A percentile compares a stretch with the other conserved stretches of the same genome.
These are phyloP conservation scores for Phytophthora europaea DNA, from an alignment of 352 stramenopile genomes.

Conservation along the genomic window DNA sequence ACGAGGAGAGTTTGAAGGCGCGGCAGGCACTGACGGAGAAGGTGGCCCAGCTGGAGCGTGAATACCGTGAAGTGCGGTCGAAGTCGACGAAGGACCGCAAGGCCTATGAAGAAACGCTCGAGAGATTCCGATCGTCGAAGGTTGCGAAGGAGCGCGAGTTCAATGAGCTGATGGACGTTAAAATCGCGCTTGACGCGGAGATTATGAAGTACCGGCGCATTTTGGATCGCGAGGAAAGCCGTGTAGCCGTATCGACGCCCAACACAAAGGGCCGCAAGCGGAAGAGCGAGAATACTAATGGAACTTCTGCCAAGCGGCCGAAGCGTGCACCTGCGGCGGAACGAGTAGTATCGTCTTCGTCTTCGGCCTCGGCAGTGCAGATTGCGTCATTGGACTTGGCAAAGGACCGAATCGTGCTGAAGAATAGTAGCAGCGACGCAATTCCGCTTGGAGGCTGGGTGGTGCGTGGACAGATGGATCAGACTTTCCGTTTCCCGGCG, in stretches of 20 bases:
- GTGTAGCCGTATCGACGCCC: constrained; percentile 70
- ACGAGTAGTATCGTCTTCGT: constrained; percentile 9
- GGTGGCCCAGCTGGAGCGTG: constrained; percentile 79
- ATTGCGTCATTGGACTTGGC: constrained; percentile 77
- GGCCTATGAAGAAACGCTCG: constrained; percentile 74
- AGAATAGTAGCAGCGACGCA: constrained; percentile 70
- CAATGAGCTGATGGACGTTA: constrained; percentile 91
- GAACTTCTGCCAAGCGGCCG: constrained; percentile 47
- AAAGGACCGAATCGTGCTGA: constrained; percentile 82
- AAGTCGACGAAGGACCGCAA: constrained; percentile 87
- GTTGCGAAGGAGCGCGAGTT: constrained; percentile 83
- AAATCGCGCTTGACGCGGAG: constrained; percentile 81
- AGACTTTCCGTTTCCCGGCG: constrained; percentile 77
- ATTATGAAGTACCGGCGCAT: constrained; percentile 87
- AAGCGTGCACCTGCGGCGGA: constrained; percentile 42
- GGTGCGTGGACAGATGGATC: constrained; percentile 67
- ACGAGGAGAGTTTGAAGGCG: constrained; percentile 81
- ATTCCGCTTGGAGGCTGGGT: constrained; percentile 75
- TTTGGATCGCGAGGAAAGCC: constrained; percentile 82
- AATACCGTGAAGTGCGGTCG: constrained; percentile 77
- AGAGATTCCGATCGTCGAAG: constrained; percentile 76
- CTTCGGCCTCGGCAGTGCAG: constrained; percentile 56
- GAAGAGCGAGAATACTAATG: constrained; percentile 57
- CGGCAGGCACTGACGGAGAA: constrained; percentile 83
- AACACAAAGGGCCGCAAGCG: constrained; percentile 68